Percentiles rank a stretch among this genome's conserved stretches.
phyloP scores from a whole-genome alignment of 345 rosid genomes.

The Eucalyptus rudis region DNA sequence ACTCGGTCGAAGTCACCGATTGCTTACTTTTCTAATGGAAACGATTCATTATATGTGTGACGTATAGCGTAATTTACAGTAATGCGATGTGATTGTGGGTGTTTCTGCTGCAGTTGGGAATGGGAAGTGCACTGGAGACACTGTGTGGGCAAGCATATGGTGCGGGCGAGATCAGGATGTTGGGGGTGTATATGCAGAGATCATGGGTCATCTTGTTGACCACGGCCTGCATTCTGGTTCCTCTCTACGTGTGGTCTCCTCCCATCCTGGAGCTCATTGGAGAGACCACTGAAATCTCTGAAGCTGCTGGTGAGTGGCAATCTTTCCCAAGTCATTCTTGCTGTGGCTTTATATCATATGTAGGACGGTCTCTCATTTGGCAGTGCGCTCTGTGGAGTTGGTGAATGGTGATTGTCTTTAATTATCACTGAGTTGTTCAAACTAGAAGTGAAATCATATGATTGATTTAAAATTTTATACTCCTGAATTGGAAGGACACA shows the following conservation, averaged over 20 bases:
- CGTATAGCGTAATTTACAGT: neutral
- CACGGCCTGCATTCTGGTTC: conserved; percentile 55
- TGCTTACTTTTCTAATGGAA: neutral
- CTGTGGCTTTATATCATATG: neutral
- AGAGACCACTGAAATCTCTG: conserved; percentile 62
- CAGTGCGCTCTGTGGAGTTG: neutral
- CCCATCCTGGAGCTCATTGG: conserved; percentile 63
- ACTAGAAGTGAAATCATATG: neutral
- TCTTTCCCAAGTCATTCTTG: neutral
- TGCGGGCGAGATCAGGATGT: conserved; percentile 66
- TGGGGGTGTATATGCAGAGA: conserved; percentile 91
- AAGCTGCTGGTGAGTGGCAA: conserved; percentile 53
- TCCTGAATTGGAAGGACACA: neutral
- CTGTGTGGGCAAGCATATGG: conserved; percentile 93
- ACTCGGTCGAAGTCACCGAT: neutral
- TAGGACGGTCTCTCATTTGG: neutral
- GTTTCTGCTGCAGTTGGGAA: conserved; percentile 49
- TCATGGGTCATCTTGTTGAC: conserved; percentile 77
- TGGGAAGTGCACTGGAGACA: conserved; percentile 95
- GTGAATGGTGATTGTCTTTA: neutral
- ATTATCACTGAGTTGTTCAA: neutral
- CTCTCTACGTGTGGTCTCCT: conserved; percentile 78
- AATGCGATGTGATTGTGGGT: neutral
- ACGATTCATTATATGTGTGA: neutral
- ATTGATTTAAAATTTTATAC: neutral